Base-by-base conservation (phyloP, 305 asterid genomes). In the Solanum chacoense region DNA sequence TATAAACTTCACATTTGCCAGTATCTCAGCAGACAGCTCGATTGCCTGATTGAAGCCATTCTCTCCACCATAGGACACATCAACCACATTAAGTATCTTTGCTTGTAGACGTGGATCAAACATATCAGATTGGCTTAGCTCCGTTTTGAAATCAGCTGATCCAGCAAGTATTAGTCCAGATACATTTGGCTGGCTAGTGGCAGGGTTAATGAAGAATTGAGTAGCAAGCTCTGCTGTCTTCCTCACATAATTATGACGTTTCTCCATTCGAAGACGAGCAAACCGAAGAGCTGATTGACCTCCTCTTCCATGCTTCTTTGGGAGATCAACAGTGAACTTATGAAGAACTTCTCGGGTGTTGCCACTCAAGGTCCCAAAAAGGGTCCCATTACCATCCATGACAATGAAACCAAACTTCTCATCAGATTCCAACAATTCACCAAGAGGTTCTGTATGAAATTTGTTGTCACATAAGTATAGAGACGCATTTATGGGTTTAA, bases 231-330 rank as follows among this genome's bases (percentile, higher is more conserved):
- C 93, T 22, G 93, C 93, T 1, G 93, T 89, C 88, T 92, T 92
- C 85, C 93, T 88, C 7, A 92, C 92, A 88, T 92, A 92, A 87
- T 92, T 92, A 85, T 92, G 93, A 9, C 93, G 93, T 89, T 92
- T 92, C 88, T 92, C 93, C 92, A 92, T 91, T 83, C 93, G 92
- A 31, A 92, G 91, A 89, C 93, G 93, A 85, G 93, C 93, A 35
- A 92, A 92, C 32, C 92, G 91, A 65, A 92, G 92, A 45, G 93
- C 93, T 28, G 93, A 92, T 85, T 90, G 93, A 81, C 93, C 93
- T 86, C 93, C 93, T 88, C 93, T 90, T 65, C 93, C 93, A 16
- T 92, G 93, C 79, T 92, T 92, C 89, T 92, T 92, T 35, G 93
- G 93, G 72, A 92, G 93, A 74, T 92, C 93, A 75, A 92, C 93